Conservation (phyloP, 2,329 filamentous ascomycete species). For the Phaeosphaeria sp. region DNA sequence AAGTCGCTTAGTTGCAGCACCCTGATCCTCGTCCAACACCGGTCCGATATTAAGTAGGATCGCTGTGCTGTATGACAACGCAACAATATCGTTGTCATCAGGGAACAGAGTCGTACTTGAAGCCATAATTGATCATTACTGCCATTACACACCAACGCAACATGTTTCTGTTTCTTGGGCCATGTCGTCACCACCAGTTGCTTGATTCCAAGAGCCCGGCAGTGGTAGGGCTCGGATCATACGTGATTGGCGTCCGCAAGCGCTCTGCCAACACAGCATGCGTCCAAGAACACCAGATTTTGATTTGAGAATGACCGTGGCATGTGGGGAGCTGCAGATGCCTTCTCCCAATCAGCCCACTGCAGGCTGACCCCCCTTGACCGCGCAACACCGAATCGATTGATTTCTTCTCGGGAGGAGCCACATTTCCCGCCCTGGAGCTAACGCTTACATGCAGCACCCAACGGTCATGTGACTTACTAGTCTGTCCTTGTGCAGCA, state of each 20-base stretch:
- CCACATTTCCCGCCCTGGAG: conserved; percentile 25
- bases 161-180: conserved; percentile 4
- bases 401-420: conserved; percentile 35
- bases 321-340: conserved; percentile 26
- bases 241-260: conserved; percentile 39
- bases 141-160: conserved; percentile 35
- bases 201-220: conserved; percentile 36
- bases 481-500: conserved; percentile 17
- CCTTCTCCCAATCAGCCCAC: conserved; percentile 34
- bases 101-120: background rate
- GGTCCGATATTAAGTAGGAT: background rate
- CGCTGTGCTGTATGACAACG: background rate
- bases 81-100: background rate
- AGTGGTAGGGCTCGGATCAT: conserved; percentile 30
- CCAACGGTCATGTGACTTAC: conserved; percentile 33
- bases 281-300: conserved; percentile 13
- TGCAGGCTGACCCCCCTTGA: conserved; percentile 24
- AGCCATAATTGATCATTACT: conserved; percentile 22
- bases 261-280: conserved; percentile 46
- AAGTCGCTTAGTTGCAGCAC: background rate
- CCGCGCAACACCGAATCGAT: conserved; percentile 39
- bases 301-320: conserved; percentile 31
- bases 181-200: conserved; percentile 31
- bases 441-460: conserved; percentile 26
- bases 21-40: conserved; percentile 1